These are phyloP conservation scores for Staphylotrichum longicolle DNA, from an alignment of 495 filamentous ascomycete species.

Conservation along the genomic window DNA sequence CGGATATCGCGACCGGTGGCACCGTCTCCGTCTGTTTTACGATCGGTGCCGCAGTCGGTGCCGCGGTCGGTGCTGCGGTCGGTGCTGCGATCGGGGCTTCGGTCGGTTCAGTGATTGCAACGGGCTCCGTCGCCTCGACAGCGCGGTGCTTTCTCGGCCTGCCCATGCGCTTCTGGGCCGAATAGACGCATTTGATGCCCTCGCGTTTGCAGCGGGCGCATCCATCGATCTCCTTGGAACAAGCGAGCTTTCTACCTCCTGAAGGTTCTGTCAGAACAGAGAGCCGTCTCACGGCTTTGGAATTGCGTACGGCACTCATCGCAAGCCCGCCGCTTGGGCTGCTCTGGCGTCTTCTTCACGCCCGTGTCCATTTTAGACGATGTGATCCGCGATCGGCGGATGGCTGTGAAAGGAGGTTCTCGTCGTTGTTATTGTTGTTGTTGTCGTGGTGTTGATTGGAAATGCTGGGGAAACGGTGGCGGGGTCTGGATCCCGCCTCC, in stretches of 20 bases:
- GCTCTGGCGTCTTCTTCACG: conserved; percentile 16
- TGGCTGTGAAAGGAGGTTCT: no score
- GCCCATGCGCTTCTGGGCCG: conserved; percentile 61
- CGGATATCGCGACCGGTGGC: conserved; percentile 14
- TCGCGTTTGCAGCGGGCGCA: conserved; percentile 57
- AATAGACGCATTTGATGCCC: conserved; percentile 56
- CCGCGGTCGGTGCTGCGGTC: conserved; percentile 2
- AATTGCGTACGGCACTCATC: conserved; percentile 60
- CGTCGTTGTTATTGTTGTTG: no score
- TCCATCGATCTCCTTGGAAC: conserved; percentile 55
- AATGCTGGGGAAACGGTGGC: background rate
- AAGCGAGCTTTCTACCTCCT: conserved; percentile 62
- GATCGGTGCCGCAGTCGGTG: background rate
- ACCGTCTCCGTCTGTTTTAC: background rate
- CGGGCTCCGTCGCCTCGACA: conserved; percentile 26
- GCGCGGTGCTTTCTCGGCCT: conserved; percentile 56
- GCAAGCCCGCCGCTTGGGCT: conserved; percentile 53
- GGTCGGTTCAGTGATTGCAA: no score
- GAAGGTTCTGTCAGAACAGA: conserved; percentile 12
- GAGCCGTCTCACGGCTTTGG: background rate
- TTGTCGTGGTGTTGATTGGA: background rate
- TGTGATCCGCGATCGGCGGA: no score
- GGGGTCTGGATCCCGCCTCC: background rate
- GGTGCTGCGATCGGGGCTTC: background rate
- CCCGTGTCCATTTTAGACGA: conserved; percentile 7